phyloP scores from a whole-genome alignment of 805 yeast genomes.

The Barnettozyma pratensis region DNA sequence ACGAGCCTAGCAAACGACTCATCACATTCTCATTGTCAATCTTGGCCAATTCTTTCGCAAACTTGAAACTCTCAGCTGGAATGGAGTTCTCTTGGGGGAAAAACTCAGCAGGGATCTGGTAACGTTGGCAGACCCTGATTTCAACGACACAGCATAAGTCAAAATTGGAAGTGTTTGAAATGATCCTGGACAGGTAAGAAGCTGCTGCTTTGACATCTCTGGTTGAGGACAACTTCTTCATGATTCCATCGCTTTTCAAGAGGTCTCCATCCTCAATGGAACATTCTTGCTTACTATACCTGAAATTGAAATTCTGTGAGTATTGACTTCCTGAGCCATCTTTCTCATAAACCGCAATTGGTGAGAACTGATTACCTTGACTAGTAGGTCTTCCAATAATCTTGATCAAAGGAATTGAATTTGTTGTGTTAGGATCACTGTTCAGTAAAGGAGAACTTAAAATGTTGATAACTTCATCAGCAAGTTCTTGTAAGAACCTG shows the following conservation, averaged over 20 bases:
- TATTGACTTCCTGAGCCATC: slow-evolving; percentile 66
- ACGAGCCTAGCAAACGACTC: slow-evolving; percentile 42
- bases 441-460: slow-evolving; percentile 31
- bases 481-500: slow-evolving; percentile 31
- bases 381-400: slow-evolving; percentile 57
- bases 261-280: slow-evolving; percentile 20
- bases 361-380: slow-evolving; percentile 28
- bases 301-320: slow-evolving; percentile 41
- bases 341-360: slow-evolving; percentile 45
- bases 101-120: slow-evolving; percentile 34
- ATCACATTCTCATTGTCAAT: slow-evolving; percentile 35
- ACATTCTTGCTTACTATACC: slow-evolving; percentile 31
- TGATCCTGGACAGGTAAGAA: slow-evolving; percentile 30
- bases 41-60: slow-evolving; percentile 33
- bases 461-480: slow-evolving; percentile 37
- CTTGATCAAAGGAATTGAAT: slow-evolving; percentile 12
- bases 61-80: slow-evolving; percentile 39
- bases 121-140: slow-evolving; percentile 43
- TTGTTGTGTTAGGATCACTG: not conserved
- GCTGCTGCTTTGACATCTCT: slow-evolving; percentile 44
- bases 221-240: slow-evolving; percentile 31
- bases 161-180: slow-evolving; percentile 31
- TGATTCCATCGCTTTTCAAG: slow-evolving; percentile 29
- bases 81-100: slow-evolving; percentile 42
- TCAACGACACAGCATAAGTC: slow-evolving; percentile 48